Percentiles rank a stretch among this genome's conserved stretches.
Conservation (phyloP, 306 rosid species). For the Vigna hirtella region DNA sequence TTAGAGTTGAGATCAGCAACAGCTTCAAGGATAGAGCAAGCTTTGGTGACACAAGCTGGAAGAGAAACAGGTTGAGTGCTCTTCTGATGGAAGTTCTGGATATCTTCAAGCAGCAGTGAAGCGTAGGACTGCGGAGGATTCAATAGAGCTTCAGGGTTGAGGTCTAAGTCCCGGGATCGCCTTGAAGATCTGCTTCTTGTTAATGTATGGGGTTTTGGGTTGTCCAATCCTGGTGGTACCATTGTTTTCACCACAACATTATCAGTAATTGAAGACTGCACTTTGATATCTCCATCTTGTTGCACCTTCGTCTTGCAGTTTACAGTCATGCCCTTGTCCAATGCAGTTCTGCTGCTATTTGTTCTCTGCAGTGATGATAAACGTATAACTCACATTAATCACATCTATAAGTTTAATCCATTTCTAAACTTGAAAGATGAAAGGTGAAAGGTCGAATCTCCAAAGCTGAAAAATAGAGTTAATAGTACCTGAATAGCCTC, state of each 20-base stretch:
- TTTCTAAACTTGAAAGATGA: constrained; percentile 18
- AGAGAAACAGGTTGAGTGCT: constrained; percentile 65
- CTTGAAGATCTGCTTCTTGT: constrained; percentile 84
- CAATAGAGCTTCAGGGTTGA: constrained; percentile 60
- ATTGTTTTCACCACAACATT: constrained; percentile 47
- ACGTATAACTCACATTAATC: constrained; percentile 21
- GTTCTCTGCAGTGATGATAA: constrained; percentile 59
- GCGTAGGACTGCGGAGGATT: constrained; percentile 75
- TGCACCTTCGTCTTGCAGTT: constrained; percentile 49
- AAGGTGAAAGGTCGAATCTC: constrained; percentile 14
- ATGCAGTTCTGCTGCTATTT: constrained; percentile 46
- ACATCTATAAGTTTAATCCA: constrained; percentile 13
- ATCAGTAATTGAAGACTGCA: constrained; percentile 40
- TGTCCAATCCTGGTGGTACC: constrained; percentile 49
- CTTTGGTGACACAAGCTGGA: constrained; percentile 87
- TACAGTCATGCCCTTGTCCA: constrained; percentile 46
- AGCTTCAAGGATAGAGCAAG: constrained; percentile 92
- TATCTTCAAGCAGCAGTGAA: constrained; percentile 78
- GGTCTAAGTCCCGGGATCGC: constrained; percentile 78
- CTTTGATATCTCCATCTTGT: constrained; percentile 52
- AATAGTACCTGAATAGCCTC: constrained; percentile 66
- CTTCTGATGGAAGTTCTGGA: constrained; percentile 92
- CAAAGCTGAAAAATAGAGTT: background rate
- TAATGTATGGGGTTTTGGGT: constrained; percentile 58
- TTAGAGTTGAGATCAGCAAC: constrained; percentile 89